Percentiles rank a stretch among this genome's conserved stretches.
phyloP scores from a whole-genome alignment of 129 eudicot species.

The Scalesia atractyloides region DNA sequence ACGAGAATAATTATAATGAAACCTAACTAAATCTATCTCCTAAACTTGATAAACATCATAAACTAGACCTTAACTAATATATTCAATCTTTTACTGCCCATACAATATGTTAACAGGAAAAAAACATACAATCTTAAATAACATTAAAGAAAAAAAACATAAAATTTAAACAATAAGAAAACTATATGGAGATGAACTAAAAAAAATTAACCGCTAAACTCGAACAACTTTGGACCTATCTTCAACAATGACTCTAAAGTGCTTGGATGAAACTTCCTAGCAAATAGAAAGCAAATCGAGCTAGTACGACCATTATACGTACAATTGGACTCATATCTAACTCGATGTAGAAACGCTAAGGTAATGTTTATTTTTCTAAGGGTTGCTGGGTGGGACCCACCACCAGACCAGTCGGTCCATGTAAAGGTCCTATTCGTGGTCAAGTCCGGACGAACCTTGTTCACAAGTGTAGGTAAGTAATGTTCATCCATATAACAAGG shows the following conservation, averaged over 20 bases:
- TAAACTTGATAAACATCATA: no score
- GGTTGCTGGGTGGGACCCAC: conserved; percentile 71
- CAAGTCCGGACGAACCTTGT: conserved; percentile 52
- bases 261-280: conserved; percentile 87
- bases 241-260: conserved; percentile 67
- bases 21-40: no score
- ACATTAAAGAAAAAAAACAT: no score
- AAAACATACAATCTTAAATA: no score
- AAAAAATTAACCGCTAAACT: conserved; percentile 20
- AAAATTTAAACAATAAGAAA: no score
- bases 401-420: conserved; percentile 86
- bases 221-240: conserved; percentile 51
- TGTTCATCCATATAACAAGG: conserved; percentile 99
- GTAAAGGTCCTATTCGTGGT: conserved; percentile 68
- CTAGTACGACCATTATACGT: conserved; percentile 47
- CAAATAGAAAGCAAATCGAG: conserved; percentile 72
- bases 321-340: conserved; percentile 51
- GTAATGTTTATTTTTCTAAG: conserved; percentile 52
- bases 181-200: no score
- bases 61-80: no score
- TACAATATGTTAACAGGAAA: no score
- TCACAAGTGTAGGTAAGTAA: conserved; percentile 76
- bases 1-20: no score
- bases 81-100: no score
- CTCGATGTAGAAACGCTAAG: conserved; percentile 37